phyloP scores from a whole-genome alignment of 805 yeast species.

The Dipodascopsis uninucleata region DNA sequence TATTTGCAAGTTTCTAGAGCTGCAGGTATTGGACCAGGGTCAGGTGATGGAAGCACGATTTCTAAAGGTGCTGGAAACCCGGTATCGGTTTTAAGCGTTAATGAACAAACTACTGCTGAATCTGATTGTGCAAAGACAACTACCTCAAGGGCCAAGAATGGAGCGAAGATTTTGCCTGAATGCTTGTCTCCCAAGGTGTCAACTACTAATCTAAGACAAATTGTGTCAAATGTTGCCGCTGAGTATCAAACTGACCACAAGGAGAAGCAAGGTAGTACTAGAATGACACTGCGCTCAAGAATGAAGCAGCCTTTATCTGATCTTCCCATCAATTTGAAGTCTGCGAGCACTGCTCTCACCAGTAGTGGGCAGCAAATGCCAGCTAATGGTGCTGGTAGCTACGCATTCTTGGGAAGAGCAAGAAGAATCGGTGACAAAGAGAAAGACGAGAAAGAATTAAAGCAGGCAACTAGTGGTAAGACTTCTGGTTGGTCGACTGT shows the following conservation, averaged over 20 bases:
- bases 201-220: conserved; percentile 10
- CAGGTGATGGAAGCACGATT: conserved; percentile 9
- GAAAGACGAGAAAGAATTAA: too few species aligned
- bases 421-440: conserved; percentile 18
- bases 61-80: conserved; percentile 21
- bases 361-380: conserved; percentile 8
- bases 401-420: conserved; percentile 16
- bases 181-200: conserved; percentile 22
- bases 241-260: conserved; percentile 1
- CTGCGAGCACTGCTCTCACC: conserved; percentile 1
- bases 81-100: conserved; percentile 5
- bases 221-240: conserved; percentile 14
- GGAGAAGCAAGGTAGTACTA: not conserved
- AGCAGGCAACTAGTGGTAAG: too few species aligned
- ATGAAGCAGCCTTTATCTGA: conserved; percentile 19
- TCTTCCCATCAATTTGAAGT: conserved; percentile 4
- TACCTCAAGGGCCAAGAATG: conserved; percentile 2
- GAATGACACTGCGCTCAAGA: conserved; percentile 12
- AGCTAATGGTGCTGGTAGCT: not conserved
- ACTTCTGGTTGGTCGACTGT: too few species aligned
- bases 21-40: conserved; percentile 27
- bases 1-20: conserved; percentile 17
- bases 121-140: not conserved
- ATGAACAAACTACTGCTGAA: not conserved
- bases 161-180: conserved; percentile 18